Conservation (phyloP, 2,329 filamentous ascomycete species). For the Drechslerella coelobrocha region DNA sequence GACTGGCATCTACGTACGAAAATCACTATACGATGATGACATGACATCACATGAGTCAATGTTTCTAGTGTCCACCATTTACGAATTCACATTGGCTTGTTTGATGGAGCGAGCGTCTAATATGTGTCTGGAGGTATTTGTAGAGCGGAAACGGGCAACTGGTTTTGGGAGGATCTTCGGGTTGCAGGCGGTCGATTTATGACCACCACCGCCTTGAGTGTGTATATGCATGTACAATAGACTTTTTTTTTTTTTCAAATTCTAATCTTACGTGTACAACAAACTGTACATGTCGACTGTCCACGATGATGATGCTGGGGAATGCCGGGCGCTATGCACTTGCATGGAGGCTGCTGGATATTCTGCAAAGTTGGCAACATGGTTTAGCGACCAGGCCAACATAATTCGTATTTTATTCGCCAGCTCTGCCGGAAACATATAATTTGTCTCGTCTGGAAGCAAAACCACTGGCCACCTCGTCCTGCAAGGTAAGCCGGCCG, state of each 20-base stretch:
- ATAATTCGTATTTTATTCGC: too few relatives aligned
- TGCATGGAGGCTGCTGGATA: background rate
- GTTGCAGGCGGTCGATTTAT: too few relatives aligned
- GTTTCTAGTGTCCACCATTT: background rate
- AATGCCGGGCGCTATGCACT: background rate
- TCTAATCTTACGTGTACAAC: too few relatives aligned
- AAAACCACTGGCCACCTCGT: background rate
- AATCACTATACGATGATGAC: background rate
- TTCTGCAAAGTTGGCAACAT: background rate
- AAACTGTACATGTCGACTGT: too few relatives aligned
- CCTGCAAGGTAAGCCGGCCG: too few relatives aligned
- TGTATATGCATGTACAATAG: background rate
- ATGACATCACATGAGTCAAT: background rate
- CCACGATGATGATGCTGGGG: too few relatives aligned
- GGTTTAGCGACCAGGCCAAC: background rate
- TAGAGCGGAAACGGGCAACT: background rate
- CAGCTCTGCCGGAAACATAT: background rate
- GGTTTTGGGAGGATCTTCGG: background rate
- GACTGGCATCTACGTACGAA: conserved; percentile 1
- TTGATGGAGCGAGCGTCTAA: background rate
- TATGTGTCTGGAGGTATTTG: background rate
- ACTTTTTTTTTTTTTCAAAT: too few relatives aligned
- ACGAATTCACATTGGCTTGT: background rate
- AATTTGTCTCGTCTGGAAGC: background rate
- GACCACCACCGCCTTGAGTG: too few relatives aligned